These are phyloP conservation scores for Aaosphaeria pasadenensis DNA, from an alignment of 2,329 filamentous ascomycete genomes.

Conservation along the genomic window DNA sequence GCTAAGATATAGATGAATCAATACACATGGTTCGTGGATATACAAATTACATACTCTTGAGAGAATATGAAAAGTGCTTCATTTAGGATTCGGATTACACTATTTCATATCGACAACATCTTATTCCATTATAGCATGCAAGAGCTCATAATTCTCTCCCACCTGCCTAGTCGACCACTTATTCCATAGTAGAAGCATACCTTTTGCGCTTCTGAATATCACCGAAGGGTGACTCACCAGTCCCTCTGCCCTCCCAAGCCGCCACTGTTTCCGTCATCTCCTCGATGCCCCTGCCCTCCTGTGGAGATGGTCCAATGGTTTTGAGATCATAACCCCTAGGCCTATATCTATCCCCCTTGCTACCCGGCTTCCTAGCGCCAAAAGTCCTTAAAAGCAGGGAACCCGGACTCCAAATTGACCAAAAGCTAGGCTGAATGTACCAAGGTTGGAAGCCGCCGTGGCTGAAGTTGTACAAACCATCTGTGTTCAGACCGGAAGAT, in stretches of 20 bases:
- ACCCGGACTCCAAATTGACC: slow-evolving; percentile 7
- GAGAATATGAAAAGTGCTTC: too few relatives aligned
- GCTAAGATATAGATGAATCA: too few relatives aligned
- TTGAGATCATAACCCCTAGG: slow-evolving; percentile 6
- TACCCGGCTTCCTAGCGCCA: slow-evolving; percentile 7
- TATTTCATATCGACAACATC: too few relatives aligned
- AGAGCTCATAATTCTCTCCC: too few relatives aligned
- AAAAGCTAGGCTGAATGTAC: slow-evolving; percentile 7
- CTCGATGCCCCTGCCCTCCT: slow-evolving; percentile 6
- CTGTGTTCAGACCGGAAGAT: slow-evolving; percentile 2
- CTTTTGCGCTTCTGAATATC: not conserved
- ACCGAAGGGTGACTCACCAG: slow-evolving; percentile 4
- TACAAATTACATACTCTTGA: too few relatives aligned
- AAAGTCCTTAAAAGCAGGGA: slow-evolving; percentile 6
- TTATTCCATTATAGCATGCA: too few relatives aligned
- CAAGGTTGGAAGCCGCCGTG: slow-evolving; percentile 10
- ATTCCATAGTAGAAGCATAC: too few relatives aligned
- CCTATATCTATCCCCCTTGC: slow-evolving; percentile 6
- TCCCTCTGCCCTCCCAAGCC: slow-evolving; percentile 3
- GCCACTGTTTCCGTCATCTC: slow-evolving; percentile 6
- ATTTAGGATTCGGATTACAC: too few relatives aligned
- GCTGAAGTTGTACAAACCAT: slow-evolving; percentile 7
- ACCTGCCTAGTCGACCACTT: too few relatives aligned
- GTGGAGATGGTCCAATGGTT: slow-evolving; percentile 5
- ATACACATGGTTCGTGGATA: too few relatives aligned